These are phyloP conservation scores for Nitzschia inconspicua DNA, from an alignment of 108 stramenopile species.

Conservation along the genomic window DNA sequence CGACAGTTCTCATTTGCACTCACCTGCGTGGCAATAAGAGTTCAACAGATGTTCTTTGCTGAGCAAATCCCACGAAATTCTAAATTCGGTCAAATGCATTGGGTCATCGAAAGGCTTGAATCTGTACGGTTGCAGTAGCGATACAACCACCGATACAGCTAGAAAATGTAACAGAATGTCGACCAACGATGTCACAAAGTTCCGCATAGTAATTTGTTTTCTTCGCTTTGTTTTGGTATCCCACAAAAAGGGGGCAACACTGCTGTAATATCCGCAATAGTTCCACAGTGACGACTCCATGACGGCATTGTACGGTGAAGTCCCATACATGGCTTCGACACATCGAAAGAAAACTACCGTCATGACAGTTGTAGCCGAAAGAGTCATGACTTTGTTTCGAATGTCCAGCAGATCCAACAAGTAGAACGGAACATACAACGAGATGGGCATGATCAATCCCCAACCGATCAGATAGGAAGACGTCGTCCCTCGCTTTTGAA, in stretches of 20 bases:
- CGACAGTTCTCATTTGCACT: background rate
- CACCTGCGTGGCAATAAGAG: slow-evolving; percentile 24
- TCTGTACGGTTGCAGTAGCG: slow-evolving; percentile 20
- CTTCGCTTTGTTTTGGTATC: slow-evolving; percentile 22
- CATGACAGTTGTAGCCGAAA: slow-evolving; percentile 10
- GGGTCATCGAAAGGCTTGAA: slow-evolving; percentile 30
- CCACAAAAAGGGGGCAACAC: slow-evolving; percentile 26
- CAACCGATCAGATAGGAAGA: slow-evolving; percentile 34
- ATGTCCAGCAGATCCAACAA: slow-evolving; percentile 26
- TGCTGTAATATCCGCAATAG: slow-evolving; percentile 39
- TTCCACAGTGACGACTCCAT: slow-evolving; percentile 29
- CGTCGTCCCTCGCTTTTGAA: slow-evolving; percentile 19
- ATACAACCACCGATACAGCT: slow-evolving; percentile 21
- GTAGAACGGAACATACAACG: slow-evolving; percentile 19
- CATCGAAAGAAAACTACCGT: slow-evolving; percentile 25
- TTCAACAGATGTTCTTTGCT: slow-evolving; percentile 25
- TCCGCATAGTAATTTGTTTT: background rate
- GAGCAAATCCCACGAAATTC: slow-evolving; percentile 18
- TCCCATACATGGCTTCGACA: slow-evolving; percentile 46
- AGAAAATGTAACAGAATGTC: slow-evolving; percentile 20
- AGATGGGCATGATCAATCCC: slow-evolving; percentile 33
- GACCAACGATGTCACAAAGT: background rate
- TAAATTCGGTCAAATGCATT: slow-evolving; percentile 14
- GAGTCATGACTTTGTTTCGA: slow-evolving; percentile 12
- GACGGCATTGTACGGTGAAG: slow-evolving; percentile 24